A percentile compares a stretch with the other conserved stretches of the same genome.
Evolutionary conservation across 345 rosid species (phyloP).

Genomic region (Noccaea caerulescens): DNA sequence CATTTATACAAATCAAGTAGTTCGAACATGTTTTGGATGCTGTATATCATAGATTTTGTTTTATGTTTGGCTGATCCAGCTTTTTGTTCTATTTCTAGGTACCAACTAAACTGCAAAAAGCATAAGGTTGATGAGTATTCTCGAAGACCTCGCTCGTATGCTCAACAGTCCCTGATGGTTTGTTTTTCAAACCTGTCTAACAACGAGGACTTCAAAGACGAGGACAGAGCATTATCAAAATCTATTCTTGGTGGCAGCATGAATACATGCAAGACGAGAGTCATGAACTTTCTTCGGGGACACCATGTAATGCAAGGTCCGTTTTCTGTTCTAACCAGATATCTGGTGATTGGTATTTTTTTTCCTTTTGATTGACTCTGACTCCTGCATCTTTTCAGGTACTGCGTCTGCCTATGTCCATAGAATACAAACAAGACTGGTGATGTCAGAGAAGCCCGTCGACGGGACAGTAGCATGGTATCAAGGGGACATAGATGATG

Average conservation of each 20-base stretch:
- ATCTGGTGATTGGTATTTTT: conserved; percentile 18
- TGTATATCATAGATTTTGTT: conserved; percentile 16
- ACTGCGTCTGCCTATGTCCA: conserved; percentile 49
- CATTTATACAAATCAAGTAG: conserved; percentile 18
- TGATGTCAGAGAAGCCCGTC: conserved; percentile 75
- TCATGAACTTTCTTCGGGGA: conserved; percentile 53
- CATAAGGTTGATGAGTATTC: conserved; percentile 61
- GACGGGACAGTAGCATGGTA: conserved; percentile 86
- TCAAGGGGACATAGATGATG: conserved; percentile 82
- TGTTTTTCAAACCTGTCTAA: conserved; percentile 54
- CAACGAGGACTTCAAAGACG: conserved; percentile 71
- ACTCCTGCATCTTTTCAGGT: conserved; percentile 36
- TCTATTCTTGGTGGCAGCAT: conserved; percentile 79
- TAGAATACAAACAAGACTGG: conserved; percentile 56
- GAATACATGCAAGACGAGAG: conserved; percentile 77
- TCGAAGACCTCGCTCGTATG: conserved; percentile 51
- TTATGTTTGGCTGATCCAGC: conserved; percentile 13
- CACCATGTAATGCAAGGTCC: conserved; percentile 81
- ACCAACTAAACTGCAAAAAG: conserved; percentile 72
- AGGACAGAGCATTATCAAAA: conserved; percentile 62
- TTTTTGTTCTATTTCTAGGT: conserved; percentile 55
- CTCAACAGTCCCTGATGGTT: conserved; percentile 43
- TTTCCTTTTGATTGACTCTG: conserved; percentile 24
- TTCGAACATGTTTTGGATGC: conserved; percentile 17
- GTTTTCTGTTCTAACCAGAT: conserved; percentile 37